Conservation (phyloP, 2,329 filamentous ascomycete genomes). For the Fusarium oxysporum region DNA sequence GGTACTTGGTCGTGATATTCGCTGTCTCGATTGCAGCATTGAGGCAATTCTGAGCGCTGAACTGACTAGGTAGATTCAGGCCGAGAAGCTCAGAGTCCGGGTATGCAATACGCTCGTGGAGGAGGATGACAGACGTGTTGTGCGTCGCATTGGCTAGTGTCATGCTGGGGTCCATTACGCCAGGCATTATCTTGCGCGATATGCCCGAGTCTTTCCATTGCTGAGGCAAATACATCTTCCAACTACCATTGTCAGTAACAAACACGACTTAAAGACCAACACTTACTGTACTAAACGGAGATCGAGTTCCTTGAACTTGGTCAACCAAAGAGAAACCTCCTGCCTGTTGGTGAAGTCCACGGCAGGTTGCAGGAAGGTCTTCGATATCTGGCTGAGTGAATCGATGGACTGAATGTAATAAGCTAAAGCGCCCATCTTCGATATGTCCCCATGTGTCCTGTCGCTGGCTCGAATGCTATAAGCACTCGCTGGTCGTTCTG, state of each 20-base stretch:
- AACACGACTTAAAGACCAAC: rapidly evolving
- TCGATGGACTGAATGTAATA: not conserved
- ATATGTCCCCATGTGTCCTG: not conserved
- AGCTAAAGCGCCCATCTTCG: not conserved
- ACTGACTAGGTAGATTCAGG: not conserved
- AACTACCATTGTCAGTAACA: not conserved
- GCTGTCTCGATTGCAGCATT: not conserved
- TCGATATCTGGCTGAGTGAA: not conserved
- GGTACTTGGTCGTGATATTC: not conserved
- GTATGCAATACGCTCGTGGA: not conserved
- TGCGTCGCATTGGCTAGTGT: not conserved
- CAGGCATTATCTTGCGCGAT: not conserved
- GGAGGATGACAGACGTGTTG: not conserved
- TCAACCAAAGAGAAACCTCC: not conserved
- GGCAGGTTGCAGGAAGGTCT: not conserved
- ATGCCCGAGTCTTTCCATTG: not conserved
- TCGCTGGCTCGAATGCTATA: not conserved
- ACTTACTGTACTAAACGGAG: not conserved
- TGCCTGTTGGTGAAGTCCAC: not conserved
- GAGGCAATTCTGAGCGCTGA: not conserved
- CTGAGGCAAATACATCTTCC: not conserved
- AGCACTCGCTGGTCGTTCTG: not conserved
- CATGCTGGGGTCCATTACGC: not conserved
- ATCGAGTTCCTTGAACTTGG: not conserved
- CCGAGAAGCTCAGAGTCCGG: not conserved